phyloP scores from a whole-genome alignment of 2,329 filamentous ascomycete species.

The Colletotrichum somersetense region DNA sequence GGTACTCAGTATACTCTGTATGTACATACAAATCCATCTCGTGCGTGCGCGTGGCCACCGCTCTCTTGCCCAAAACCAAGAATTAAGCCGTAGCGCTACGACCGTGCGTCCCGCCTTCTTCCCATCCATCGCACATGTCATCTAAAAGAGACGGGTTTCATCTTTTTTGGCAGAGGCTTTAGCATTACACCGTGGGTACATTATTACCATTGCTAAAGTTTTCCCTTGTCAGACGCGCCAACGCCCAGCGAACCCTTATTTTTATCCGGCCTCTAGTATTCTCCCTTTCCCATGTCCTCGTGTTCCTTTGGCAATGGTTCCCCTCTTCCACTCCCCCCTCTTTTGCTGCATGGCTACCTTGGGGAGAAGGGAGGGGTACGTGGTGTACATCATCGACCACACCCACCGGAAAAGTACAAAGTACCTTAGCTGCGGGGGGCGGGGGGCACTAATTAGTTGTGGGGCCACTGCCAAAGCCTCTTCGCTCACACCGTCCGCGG shows the following conservation, averaged over 20 bases:
- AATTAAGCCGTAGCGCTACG: background rate
- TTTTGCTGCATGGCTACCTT: background rate
- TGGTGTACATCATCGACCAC: background rate
- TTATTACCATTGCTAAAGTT: background rate
- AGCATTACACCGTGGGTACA: background rate
- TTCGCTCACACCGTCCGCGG: slow-evolving; percentile 7
- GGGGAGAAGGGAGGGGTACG: background rate
- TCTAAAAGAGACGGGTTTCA: slow-evolving; percentile 39
- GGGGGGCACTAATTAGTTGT: background rate
- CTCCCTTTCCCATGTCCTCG: background rate
- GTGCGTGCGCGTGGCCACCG: background rate
- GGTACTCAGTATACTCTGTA: no score
- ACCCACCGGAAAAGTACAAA: background rate
- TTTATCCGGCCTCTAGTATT: slow-evolving; percentile 33
- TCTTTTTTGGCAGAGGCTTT: slow-evolving; percentile 22
- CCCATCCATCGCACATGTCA: slow-evolving; percentile 15
- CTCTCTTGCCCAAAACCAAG: background rate
- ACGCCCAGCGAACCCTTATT: slow-evolving; percentile 33
- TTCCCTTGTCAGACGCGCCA: slow-evolving; percentile 30
- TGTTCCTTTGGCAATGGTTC: background rate
- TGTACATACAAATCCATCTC: background rate
- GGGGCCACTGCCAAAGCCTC: slow-evolving; percentile 1
- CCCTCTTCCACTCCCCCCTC: background rate
- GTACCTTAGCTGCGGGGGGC: background rate
- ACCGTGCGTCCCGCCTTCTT: background rate